Evolutionary conservation across 2,329 filamentous ascomycete species (phyloP), one percentile per base, ranked within the genome.

Genomic region (Xylaria polymorpha): DNA sequence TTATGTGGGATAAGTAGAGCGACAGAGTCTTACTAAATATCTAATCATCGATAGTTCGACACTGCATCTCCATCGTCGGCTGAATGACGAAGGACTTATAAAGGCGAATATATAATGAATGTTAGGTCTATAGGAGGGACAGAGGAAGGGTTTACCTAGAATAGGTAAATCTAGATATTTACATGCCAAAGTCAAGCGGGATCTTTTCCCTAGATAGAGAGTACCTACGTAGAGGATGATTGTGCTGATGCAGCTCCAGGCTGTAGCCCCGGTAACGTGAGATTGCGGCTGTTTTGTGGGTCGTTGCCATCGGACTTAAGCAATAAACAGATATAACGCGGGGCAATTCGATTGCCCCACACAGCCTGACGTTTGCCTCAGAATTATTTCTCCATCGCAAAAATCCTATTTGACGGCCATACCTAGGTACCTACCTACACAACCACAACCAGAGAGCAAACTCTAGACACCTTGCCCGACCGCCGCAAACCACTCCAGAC

Each of bases 371-470:
- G 41, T 64, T 71, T 53, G 41, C 55, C 64, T 72, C 46, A 74
- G 74, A 75, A 75, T 73, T 76, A 73, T 74, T 74, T 67, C 71
- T 61, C 65, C 66, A 67, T 72, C 74, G 63, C 73, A 74, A 76
- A 77, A 76, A 74, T 68, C 68, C 63, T 66, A 71, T 50, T 48
- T 60, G 65, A 32, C 62, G 57, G 41, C 50, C 12, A 57, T 46
- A 55, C 51, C 39, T n/a, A n/a, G n/a, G 48, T 1, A n/a, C 64
- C 18, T 39, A 51, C 35, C 46, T 9, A 8, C 35, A 37, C 14
- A 29, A 53, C 22, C 53, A 62, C 18, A 44, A 46, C 44, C 46
- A 58, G 18, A 46, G 41, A 61, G 12, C 48, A 4, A 15, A 14
- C 15, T 14, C 51, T 57, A 41, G 15, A 35, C 15, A 55, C 18